Conservation (phyloP, 768 basidiomycete genomes). For the Lentinus brumalis region DNA sequence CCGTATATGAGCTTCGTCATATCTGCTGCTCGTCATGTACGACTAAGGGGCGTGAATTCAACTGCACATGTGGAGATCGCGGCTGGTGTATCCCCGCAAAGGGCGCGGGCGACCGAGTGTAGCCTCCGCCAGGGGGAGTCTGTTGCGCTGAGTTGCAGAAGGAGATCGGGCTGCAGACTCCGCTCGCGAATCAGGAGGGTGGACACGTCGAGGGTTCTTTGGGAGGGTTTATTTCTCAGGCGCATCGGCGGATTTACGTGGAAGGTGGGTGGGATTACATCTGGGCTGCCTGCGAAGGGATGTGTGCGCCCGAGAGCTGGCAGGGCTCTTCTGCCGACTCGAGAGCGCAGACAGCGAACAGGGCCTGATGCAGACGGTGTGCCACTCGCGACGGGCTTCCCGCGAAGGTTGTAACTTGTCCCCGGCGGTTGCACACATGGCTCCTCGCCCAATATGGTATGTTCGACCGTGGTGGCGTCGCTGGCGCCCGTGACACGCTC, state of each 20-base stretch:
- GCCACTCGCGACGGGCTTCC: conserved; percentile 1
- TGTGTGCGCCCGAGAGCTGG: background rate
- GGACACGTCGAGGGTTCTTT: background rate
- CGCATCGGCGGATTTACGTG: conserved; percentile 9
- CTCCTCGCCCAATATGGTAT: background rate
- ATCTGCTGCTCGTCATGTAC: too few relatives aligned
- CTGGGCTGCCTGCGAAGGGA: conserved; percentile 4
- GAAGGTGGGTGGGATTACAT: conserved; percentile 3
- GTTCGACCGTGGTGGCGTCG: background rate
- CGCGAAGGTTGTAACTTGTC: conserved; percentile 15
- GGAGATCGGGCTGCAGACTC: background rate
- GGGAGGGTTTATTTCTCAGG: background rate
- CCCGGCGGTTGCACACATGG: background rate
- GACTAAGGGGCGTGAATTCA: too few relatives aligned
- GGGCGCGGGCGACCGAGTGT: too few relatives aligned
- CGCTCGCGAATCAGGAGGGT: conserved; percentile 17
- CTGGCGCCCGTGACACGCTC: background rate
- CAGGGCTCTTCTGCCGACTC: conserved; percentile 9
- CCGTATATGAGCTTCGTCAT: too few relatives aligned
- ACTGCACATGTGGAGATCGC: too few relatives aligned
- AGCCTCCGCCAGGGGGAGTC: too few relatives aligned
- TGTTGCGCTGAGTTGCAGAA: background rate
- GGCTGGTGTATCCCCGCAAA: too few relatives aligned
- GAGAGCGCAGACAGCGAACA: background rate
- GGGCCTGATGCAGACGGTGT: too few relatives aligned